Evolutionary conservation across 768 basidiomycete genomes (phyloP).

Genomic region (Macrolepiota dolichaula): DNA sequence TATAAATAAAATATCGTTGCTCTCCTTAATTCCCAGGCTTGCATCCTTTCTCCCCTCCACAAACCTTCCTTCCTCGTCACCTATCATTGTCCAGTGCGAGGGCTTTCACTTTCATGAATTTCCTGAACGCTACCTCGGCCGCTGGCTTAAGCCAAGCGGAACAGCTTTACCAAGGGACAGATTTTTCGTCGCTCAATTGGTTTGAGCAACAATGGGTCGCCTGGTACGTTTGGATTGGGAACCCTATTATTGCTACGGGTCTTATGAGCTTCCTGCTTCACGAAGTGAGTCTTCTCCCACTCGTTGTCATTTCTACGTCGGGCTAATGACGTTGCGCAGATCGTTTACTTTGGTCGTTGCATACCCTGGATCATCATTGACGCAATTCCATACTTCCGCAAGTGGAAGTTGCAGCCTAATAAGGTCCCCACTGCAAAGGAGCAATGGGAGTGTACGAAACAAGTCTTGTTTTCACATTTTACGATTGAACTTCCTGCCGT

Average conservation of each 20-base stretch:
- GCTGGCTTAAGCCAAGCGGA: slow-evolving; percentile 26
- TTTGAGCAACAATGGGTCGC: slow-evolving; percentile 78
- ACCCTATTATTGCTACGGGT: slow-evolving; percentile 91
- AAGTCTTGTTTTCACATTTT: slow-evolving; percentile 92
- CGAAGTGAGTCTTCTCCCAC: slow-evolving; percentile 59
- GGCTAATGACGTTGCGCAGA: slow-evolving; percentile 34
- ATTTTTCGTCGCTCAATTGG: slow-evolving; percentile 61
- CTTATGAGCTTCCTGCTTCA: slow-evolving; percentile 90
- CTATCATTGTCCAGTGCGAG: neutral
- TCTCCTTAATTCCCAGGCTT: neutral
- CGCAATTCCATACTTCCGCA: slow-evolving; percentile 86
- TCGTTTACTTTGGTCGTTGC: slow-evolving; percentile 95
- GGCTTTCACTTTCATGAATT: slow-evolving; percentile 33
- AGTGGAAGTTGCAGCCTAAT: slow-evolving; percentile 89
- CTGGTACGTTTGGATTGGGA: slow-evolving; percentile 85
- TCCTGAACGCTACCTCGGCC: slow-evolving; percentile 35
- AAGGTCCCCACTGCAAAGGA: slow-evolving; percentile 79
- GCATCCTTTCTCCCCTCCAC: neutral
- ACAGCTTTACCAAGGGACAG: slow-evolving; percentile 51
- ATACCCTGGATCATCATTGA: slow-evolving; percentile 97
- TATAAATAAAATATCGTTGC: slow-evolving; percentile 4
- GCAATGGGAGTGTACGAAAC: slow-evolving; percentile 96
- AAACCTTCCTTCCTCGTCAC: neutral
- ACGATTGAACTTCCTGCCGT: slow-evolving; percentile 91
- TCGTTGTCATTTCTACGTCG: neutral